Evolutionary conservation across 2,329 filamentous ascomycete genomes (phyloP).

Genomic region (Magnaporthiopsis incrustans): DNA sequence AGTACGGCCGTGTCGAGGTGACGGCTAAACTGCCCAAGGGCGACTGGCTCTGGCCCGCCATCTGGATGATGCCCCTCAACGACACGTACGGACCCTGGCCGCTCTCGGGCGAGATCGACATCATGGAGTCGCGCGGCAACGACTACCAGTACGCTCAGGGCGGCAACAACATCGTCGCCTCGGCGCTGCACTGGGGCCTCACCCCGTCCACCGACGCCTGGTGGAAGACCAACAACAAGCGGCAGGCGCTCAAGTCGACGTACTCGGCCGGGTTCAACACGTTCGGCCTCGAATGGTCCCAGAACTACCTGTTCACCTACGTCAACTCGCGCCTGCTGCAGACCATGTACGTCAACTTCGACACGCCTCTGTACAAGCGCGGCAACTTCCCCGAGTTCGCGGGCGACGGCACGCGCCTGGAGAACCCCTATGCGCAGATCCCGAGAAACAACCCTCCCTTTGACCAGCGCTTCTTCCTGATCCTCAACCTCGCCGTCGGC

Average conservation of each 20-base stretch:
- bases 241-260: slow-evolving; percentile 64
- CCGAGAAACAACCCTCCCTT: slow-evolving; percentile 60
- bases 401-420: slow-evolving; percentile 56
- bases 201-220: slow-evolving; percentile 64
- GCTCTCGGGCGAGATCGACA: slow-evolving; percentile 74
- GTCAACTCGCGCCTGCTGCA: slow-evolving; percentile 73
- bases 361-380: slow-evolving; percentile 58
- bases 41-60: slow-evolving; percentile 89
- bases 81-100: slow-evolving; percentile 72
- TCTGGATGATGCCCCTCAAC: slow-evolving; percentile 76
- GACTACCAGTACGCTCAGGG: slow-evolving; percentile 69
- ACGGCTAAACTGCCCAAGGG: slow-evolving; percentile 66
- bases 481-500: slow-evolving; percentile 68
- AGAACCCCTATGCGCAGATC: slow-evolving; percentile 56
- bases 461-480: slow-evolving; percentile 67
- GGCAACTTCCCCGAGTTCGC: slow-evolving; percentile 53
- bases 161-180: slow-evolving; percentile 74
- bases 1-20: slow-evolving; percentile 76
- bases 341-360: slow-evolving; percentile 71
- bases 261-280: slow-evolving; percentile 64
- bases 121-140: slow-evolving; percentile 74
- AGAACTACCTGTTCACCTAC: slow-evolving; percentile 84
- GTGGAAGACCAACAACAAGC: slow-evolving; percentile 79
- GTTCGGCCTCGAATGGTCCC: slow-evolving; percentile 77
- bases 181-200: slow-evolving; percentile 76